Evolutionary conservation across 768 basidiomycete species (phyloP).

Genomic region (Hypholoma sublateritium): DNA sequence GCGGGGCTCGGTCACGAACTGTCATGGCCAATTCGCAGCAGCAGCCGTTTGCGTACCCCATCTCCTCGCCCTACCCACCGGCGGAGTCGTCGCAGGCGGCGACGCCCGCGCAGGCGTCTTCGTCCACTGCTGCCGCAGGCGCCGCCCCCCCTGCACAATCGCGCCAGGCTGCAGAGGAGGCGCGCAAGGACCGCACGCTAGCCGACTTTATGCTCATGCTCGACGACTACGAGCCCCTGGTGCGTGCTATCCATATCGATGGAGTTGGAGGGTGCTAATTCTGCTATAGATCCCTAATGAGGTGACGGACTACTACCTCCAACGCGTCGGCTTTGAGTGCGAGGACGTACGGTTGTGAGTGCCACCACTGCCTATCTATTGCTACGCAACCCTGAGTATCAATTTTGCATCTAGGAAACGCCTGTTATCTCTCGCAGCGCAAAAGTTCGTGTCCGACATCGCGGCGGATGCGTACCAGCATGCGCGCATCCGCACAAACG

Average conservation of each 20-base stretch:
- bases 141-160: slow-evolving; percentile 36
- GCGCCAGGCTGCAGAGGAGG: slow-evolving; percentile 75
- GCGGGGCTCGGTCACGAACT: slow-evolving; percentile 15
- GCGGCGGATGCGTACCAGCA: slow-evolving; percentile 97
- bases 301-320: slow-evolving; percentile 96
- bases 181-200: slow-evolving; percentile 84
- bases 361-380: too few relatives aligned
- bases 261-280: not conserved
- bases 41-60: slow-evolving; percentile 28
- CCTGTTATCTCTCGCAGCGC: slow-evolving; percentile 90
- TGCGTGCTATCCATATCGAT: slow-evolving; percentile 34
- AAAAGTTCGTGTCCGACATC: slow-evolving; percentile 97
- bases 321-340: slow-evolving; percentile 93
- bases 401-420: slow-evolving; percentile 67
- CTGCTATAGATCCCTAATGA: slow-evolving; percentile 86
- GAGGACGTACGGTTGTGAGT: slow-evolving; percentile 86
- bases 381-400: not conserved
- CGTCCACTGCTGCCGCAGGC: slow-evolving; percentile 26
- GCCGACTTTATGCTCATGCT: slow-evolving; percentile 95
- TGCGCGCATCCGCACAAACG: slow-evolving; percentile 92
- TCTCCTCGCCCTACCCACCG: slow-evolving; percentile 26
- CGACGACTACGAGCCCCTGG: slow-evolving; percentile 95
- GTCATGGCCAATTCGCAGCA: slow-evolving; percentile 35
- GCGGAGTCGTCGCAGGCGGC: slow-evolving; percentile 14
- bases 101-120: slow-evolving; percentile 24